These are phyloP conservation scores for Neurospora discreta DNA, from an alignment of 495 filamentous ascomycete species.

Conservation along the genomic window DNA sequence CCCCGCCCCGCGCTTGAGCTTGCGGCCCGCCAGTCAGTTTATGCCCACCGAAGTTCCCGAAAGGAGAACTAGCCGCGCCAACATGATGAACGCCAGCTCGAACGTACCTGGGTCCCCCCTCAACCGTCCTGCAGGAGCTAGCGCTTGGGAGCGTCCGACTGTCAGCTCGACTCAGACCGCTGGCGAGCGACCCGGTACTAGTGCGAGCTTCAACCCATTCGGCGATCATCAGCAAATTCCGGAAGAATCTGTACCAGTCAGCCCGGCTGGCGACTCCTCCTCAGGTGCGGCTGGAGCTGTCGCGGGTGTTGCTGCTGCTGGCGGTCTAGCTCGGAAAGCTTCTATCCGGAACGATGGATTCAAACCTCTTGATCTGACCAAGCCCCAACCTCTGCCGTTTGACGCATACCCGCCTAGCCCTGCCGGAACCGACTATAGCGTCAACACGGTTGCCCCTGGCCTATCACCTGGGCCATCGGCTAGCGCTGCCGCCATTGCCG, in stretches of 20 bases:
- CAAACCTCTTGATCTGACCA: slow-evolving; percentile 40
- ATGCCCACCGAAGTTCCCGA: slow-evolving; percentile 49
- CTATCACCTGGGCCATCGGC: slow-evolving; percentile 30
- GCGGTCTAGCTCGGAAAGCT: slow-evolving; percentile 30
- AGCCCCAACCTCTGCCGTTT: slow-evolving; percentile 16
- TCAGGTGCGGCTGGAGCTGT: slow-evolving; percentile 10
- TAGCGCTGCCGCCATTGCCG: slow-evolving; percentile 41
- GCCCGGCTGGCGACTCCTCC: slow-evolving; percentile 17
- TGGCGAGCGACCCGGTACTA: slow-evolving; percentile 32
- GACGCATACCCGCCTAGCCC: slow-evolving; percentile 41
- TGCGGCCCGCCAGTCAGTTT: slow-evolving; percentile 83
- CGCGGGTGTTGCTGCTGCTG: slow-evolving; percentile 17
- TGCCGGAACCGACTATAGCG: slow-evolving; percentile 47
- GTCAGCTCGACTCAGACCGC: slow-evolving; percentile 9
- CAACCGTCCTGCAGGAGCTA: slow-evolving; percentile 19
- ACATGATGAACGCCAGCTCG: slow-evolving; percentile 28
- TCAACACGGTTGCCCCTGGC: slow-evolving; percentile 39
- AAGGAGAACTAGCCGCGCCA: slow-evolving; percentile 37
- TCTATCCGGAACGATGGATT: slow-evolving; percentile 33
- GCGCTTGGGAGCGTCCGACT: slow-evolving; percentile 31
- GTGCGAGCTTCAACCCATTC: slow-evolving; percentile 41
- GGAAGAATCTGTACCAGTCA: slow-evolving; percentile 16
- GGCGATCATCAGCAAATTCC: slow-evolving; percentile 29
- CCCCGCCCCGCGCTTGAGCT: slow-evolving; percentile 62
- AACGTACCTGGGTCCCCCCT: slow-evolving; percentile 22